These are phyloP conservation scores for Aspergillus nomiae DNA, from an alignment of 2,329 filamentous ascomycete species.

Conservation along the genomic window DNA sequence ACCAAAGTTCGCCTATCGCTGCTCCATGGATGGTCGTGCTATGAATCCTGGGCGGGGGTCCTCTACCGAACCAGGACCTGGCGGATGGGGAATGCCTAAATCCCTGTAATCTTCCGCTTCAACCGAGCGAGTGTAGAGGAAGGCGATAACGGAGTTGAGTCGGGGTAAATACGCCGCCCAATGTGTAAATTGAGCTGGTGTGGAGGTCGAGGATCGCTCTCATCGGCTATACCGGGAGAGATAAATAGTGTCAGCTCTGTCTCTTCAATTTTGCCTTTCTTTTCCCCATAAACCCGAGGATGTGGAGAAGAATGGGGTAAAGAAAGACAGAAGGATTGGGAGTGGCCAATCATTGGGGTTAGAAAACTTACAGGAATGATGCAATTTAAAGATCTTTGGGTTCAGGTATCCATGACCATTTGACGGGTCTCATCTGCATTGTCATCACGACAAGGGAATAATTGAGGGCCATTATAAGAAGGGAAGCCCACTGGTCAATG, in stretches of 20 bases:
- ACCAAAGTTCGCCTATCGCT: conserved; percentile 12
- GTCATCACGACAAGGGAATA: background rate
- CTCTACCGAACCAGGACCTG: background rate
- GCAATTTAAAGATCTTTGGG: background rate
- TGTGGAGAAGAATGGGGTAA: conserved; percentile 20
- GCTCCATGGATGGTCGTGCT: conserved; percentile 15
- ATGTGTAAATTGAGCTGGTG: background rate
- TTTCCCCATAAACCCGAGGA: conserved; percentile 17
- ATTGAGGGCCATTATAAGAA: background rate
- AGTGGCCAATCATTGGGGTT: background rate
- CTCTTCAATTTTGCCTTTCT: conserved; percentile 6
- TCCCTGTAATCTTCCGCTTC: background rate
- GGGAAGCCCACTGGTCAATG: background rate
- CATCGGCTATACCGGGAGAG: conserved; percentile 1
- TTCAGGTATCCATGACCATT: background rate
- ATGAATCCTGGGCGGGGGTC: background rate
- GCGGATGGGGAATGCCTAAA: background rate
- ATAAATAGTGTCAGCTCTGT: conserved; percentile 8
- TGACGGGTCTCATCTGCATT: background rate
- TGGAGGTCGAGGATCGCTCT: background rate
- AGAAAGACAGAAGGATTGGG: conserved; percentile 5
- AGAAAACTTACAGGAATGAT: background rate
- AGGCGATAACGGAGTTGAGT: too few relatives aligned
- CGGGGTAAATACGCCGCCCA: background rate
- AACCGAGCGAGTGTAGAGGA: background rate